Evolutionary conservation across 441 rosid species (phyloP).

Genomic region (Bruguiera hainesii): DNA sequence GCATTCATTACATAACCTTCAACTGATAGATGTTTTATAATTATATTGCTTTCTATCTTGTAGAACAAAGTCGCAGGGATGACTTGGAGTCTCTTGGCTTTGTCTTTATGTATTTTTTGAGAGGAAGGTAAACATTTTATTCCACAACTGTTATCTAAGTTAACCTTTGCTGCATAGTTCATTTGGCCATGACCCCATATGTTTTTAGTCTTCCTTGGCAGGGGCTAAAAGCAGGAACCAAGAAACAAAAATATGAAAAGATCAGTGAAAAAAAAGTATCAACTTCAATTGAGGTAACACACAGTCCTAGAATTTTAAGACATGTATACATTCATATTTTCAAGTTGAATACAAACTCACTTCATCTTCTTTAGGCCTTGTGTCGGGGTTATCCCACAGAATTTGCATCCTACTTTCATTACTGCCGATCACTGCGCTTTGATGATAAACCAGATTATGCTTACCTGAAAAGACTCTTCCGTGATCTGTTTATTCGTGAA

Average conservation of each 20-base stretch:
- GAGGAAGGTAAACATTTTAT: constrained; percentile 64
- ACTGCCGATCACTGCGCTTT: constrained; percentile 86
- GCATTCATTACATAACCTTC: neutral
- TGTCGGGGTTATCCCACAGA: constrained; percentile 97
- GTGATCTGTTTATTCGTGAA: constrained; percentile 98
- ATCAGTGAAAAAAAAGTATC: constrained; percentile 89
- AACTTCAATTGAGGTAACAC: constrained; percentile 80
- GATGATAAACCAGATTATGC: constrained; percentile 98
- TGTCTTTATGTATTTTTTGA: constrained; percentile 81
- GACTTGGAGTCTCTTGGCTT: constrained; percentile 93
- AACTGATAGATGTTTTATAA: constrained; percentile 5
- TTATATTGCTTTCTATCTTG: constrained; percentile 10
- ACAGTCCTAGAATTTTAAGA: neutral
- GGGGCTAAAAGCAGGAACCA: constrained; percentile 89
- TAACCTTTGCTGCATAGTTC: constrained; percentile 11
- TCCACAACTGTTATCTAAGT: constrained; percentile 3
- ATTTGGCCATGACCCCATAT: constrained; percentile 22
- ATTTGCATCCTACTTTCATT: constrained; percentile 96
- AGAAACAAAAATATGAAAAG: constrained; percentile 90
- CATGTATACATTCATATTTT: neutral
- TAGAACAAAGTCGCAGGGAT: constrained; percentile 96
- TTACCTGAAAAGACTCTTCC: constrained; percentile 82
- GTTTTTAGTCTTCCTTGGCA: constrained; percentile 90
- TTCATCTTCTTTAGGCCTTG: constrained; percentile 48
- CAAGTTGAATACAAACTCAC: constrained; percentile 19